Evolutionary conservation across 768 basidiomycete genomes (phyloP), one percentile per base, ranked within the genome.

Genomic region (Leccinum rimulosum): DNA sequence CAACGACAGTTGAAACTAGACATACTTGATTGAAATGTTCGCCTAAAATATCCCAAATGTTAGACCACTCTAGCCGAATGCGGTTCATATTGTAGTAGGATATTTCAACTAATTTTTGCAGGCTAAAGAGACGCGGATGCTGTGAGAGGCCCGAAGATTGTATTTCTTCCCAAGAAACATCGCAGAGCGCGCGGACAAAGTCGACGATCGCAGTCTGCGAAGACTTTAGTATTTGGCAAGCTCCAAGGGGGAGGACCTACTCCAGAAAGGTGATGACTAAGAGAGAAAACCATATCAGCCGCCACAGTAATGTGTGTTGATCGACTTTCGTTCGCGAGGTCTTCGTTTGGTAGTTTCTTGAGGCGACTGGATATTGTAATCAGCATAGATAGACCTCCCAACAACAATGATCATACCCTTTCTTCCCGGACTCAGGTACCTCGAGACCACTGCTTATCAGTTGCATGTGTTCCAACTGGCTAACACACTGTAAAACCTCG

Each of bases 51-150:
- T 92, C 89, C 97, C 97, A 99, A 61, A 99, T 80, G 73, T 93
- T 91, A 1, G 93, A 93, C 97, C 97, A 99, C 73, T 99, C 97
- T 51, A 99, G 76, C 74, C 97, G 92, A 69, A 99, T 98, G 51
- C 97, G 89, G 62, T 80, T 88, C 97, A 99, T 99, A 75, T 99
- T 99, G 77, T 99, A 99, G 74, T 99, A 99, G 9, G 95, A 97
- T 56, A 99, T 98, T 70, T 99, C 97, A 43, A 98, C 96, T 36
- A 99, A 80, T 75, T 98, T 99, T 74, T 98, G 95, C 57, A 99
- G 76, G 73, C 95, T 96, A 81, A 98, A 99, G 57, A 98, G 79
- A 27, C 97, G 86, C 1, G 97, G 96, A 70, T 94, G 90, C 61
- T 95, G 89, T 3, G 96, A 96, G 30, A 94, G 76, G 17, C 95